Evolutionary conservation across 169 alveolate genomes (phyloP).

Genomic region (Plasmodium inui): DNA sequence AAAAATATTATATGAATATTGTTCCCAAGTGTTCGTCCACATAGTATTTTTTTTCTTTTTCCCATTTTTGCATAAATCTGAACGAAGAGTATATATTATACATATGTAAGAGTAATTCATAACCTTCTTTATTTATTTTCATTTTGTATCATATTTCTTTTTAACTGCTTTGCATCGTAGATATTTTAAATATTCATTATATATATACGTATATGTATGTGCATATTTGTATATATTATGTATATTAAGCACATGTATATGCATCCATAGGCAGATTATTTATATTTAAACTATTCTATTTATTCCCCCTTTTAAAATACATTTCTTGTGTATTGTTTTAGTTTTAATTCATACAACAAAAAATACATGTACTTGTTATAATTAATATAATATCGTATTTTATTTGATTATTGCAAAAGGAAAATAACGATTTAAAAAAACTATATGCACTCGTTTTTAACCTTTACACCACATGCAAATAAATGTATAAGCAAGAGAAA

Average conservation of each 20-base stretch:
- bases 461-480: not conserved
- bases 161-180: not conserved
- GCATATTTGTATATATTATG: not conserved
- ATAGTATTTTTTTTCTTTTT: not conserved
- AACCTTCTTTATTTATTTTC: not conserved
- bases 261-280: not conserved
- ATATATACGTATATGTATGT: not conserved
- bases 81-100: not conserved
- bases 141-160: not conserved
- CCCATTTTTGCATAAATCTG: not conserved
- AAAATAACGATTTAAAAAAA: not conserved
- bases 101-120: not conserved
- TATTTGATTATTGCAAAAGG: not conserved
- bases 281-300: not conserved
- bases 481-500: not conserved
- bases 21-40: not conserved
- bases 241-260: not conserved
- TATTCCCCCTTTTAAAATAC: not conserved
- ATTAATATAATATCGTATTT: not conserved
- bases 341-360: not conserved
- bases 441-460: not conserved
- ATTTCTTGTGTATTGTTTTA: constrained; percentile 5
- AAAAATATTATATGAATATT: not conserved
- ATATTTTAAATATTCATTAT: not conserved
- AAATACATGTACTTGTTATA: not conserved